Conservation (phyloP, 2,329 filamentous ascomycete species). For the Hypoxylon sp. region DNA sequence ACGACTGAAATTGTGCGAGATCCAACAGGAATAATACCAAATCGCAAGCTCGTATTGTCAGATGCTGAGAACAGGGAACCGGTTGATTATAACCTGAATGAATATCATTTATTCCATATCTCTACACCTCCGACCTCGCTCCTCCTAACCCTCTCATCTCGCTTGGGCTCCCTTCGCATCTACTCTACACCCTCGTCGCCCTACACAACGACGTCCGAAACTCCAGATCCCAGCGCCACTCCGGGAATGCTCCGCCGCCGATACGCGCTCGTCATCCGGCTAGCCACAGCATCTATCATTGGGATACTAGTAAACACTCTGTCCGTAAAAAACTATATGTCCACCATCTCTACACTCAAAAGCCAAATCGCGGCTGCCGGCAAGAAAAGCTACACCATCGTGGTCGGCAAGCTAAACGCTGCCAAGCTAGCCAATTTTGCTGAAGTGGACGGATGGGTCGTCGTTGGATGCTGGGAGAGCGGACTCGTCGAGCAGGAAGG, state of each 20-base stretch:
- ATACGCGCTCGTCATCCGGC: slow-evolving; percentile 86
- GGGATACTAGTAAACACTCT: slow-evolving; percentile 97
- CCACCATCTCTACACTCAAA: slow-evolving; percentile 82
- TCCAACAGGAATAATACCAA: slow-evolving; percentile 85
- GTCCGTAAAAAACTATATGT: slow-evolving; percentile 89
- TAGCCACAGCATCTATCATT: slow-evolving; percentile 86
- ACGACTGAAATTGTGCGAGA: slow-evolving; percentile 82
- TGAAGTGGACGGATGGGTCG: slow-evolving; percentile 96
- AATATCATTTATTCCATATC: slow-evolving; percentile 88
- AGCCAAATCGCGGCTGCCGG: slow-evolving; percentile 81
- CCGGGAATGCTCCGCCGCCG: slow-evolving; percentile 79
- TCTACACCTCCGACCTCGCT: slow-evolving; percentile 85
- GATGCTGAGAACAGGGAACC: slow-evolving; percentile 52
- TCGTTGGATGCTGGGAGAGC: slow-evolving; percentile 98
- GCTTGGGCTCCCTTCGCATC: slow-evolving; percentile 83
- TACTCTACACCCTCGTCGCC: slow-evolving; percentile 71
- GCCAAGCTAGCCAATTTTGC: slow-evolving; percentile 97
- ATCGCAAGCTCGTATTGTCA: slow-evolving; percentile 73
- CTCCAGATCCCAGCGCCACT: slow-evolving; percentile 60
- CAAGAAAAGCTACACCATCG: slow-evolving; percentile 96
- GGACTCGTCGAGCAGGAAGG: slow-evolving; percentile 89
- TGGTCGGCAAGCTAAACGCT: slow-evolving; percentile 95
- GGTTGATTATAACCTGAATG: slow-evolving; percentile 65
- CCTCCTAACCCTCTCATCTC: slow-evolving; percentile 87
- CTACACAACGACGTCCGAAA: slow-evolving; percentile 62